Conservation (phyloP, 441 rosid species). For the Flueggea neowawraea region DNA sequence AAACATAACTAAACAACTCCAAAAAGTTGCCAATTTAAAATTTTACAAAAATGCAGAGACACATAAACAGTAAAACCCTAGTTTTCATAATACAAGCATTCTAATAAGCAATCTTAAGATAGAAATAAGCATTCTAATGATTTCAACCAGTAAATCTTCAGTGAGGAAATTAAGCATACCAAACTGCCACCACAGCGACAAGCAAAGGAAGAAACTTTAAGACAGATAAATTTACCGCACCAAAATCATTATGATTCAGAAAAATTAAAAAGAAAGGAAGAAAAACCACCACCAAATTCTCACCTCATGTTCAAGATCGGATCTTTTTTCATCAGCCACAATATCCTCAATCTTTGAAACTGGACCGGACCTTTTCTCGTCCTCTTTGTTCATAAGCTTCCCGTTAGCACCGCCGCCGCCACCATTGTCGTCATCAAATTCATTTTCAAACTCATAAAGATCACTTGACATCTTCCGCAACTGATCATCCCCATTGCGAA, state of each 20-base stretch:
- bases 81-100: no score
- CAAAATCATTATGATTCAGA: no score
- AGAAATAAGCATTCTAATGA: no score
- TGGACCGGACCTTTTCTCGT: conserved; percentile 24
- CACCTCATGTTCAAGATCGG: conserved; percentile 61
- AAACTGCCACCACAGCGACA: no score
- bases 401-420: conserved; percentile 12
- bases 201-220: no score
- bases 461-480: conserved; percentile 2
- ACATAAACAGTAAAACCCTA: background rate
- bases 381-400: conserved; percentile 20
- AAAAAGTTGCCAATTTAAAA: background rate
- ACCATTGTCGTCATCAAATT: conserved; percentile 6
- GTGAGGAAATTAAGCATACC: no score
- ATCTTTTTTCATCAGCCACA: conserved; percentile 61
- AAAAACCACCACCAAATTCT: conserved; percentile 2
- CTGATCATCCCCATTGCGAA: conserved; percentile 31
- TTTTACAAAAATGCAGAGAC: background rate
- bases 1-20: background rate
- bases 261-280: no score
- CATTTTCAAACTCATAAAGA: conserved; percentile 17
- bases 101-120: no score
- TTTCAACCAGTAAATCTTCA: no score
- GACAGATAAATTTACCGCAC: no score
- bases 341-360: conserved; percentile 34